Base-by-base conservation (phyloP, 371 early-diverging fungal species). In the Actinomucor elegans region DNA sequence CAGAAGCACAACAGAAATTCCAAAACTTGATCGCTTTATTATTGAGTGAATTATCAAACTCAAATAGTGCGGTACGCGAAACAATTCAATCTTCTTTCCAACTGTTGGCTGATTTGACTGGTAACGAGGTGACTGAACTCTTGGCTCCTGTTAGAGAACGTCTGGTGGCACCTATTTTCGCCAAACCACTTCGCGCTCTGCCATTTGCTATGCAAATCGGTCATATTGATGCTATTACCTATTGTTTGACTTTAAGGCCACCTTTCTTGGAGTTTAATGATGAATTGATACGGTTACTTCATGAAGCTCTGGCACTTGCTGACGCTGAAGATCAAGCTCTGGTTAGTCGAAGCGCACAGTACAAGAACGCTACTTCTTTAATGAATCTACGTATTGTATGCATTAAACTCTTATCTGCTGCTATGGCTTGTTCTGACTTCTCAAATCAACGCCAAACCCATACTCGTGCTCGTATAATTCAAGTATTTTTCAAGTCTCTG, bases 401-500 rank as follows among this genome's bases (percentile, higher is more conserved):
- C 65, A 94, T 99, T 69, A 87, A 91, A 56, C 81, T 99, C 26
- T 81, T 99, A 14, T 90, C 97, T 0, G 89, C 96, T 3, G 97
- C 96, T 2, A 92, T 98, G 91, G 81, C 87, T 0, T 90, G 88
- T 36, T 61, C 89, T 9, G 99, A 97, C 47, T 90, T 92, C 51
- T 70, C 79, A 27, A 75, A 70, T 12, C 81, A 86, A 24, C 79
- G 86, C 34, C 91, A 94, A 62, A 79, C 77, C 17, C 80, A 79
- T 10, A 91, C 89, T 1, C 80, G 94, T 20, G 86, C 89, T 3
- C 87, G 98, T 35, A 97, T 99, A 20, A 94, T 96, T 41, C 85
- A 93, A n/a, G 94, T 99, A 17, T 99, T 99, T 61, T 99, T 99
- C 85, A 98, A 97, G 71, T 92, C 93, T 5, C 71, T 99, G n/a